Base-by-base conservation (phyloP, 2,329 filamentous ascomycete genomes). In the Chaetomium olivaceum region DNA sequence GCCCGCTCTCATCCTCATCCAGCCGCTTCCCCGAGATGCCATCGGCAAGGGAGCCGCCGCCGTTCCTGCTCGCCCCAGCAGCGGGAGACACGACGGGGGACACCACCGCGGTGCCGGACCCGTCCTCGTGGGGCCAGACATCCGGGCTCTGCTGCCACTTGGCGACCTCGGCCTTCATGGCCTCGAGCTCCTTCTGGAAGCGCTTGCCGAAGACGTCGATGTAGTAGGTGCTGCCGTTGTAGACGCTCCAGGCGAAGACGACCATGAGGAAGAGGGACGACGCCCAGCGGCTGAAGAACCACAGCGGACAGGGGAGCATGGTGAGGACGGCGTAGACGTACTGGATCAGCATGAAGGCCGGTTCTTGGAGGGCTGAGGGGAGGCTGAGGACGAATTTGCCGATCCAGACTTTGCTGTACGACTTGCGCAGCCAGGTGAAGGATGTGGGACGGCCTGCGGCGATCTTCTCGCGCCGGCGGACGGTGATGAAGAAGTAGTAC, bases 131-230 rank as follows among this genome's bases (percentile, higher is more conserved):
- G 3, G 82, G 79, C 23, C 76, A 77, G 70, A 80, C 81, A 71
- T 87, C 85, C 1, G 86, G 83, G 36, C 80, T 84, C 67, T 81
- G 83, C 77, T 97, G 93, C 92, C 92, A 96, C 76, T 92, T 94
- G 55, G 89, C 86, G 9, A 99, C 93, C 74, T 99, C 95, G 63
- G 87, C 87, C 78, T 91, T 93, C 80, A 99, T 85, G 61, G 89
- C 85, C 76, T 99, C 93, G 14, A 99, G 83, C 77, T 99, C 95
- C 75, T 94, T 97, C 81, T 99, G 92, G 82, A 99, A 98, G 2
- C 93, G 88, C 73, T 91, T 96, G 62, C 96, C 95, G 76, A 98
- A 99, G 1, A 98, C 92, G 73, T 99, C 95, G 74, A 99, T 98
- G 78, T 99, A 99, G 78, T 91, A 99, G 0, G 93, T 98, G 21